phyloP scores from a whole-genome alignment of 1,284 basidiomycete genomes.

The Tetrapyrgos nigripes region DNA sequence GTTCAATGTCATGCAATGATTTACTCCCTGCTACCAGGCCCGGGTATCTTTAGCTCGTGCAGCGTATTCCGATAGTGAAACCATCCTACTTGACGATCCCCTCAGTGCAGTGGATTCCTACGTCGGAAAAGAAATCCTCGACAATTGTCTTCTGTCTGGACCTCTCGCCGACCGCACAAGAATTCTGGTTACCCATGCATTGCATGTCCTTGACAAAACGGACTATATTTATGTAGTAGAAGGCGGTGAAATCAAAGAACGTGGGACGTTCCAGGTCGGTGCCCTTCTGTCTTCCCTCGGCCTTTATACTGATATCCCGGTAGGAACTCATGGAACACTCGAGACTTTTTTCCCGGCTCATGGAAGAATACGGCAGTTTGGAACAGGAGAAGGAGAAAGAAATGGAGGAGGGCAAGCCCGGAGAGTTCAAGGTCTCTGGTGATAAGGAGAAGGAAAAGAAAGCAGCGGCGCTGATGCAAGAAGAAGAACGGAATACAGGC shows the following conservation, averaged over 20 bases:
- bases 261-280: slow-evolving; percentile 50
- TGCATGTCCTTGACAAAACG: slow-evolving; percentile 55
- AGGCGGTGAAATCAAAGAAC: slow-evolving; percentile 56
- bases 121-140: slow-evolving; percentile 50
- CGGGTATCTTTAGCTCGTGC: slow-evolving; percentile 71
- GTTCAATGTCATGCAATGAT: slow-evolving; percentile 31
- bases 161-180: slow-evolving; percentile 56
- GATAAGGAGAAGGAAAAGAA: slow-evolving; percentile 1
- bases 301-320: neutral
- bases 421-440: neutral
- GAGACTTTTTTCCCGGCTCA: slow-evolving; percentile 49
- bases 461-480: slow-evolving; percentile 31
- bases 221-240: slow-evolving; percentile 64
- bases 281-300: neutral
- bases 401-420: neutral
- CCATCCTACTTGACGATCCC: slow-evolving; percentile 60
- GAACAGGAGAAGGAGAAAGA: neutral
- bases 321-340: slow-evolving; percentile 49
- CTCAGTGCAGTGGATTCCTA: slow-evolving; percentile 63
- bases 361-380: slow-evolving; percentile 46
- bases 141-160: slow-evolving; percentile 50
- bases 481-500: slow-evolving; percentile 45
- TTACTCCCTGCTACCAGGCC: slow-evolving; percentile 47
- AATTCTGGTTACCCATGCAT: slow-evolving; percentile 65
- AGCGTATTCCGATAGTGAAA: slow-evolving; percentile 65